phyloP scores from a whole-genome alignment of 495 filamentous ascomycete species.

The Penicillium herquei region DNA sequence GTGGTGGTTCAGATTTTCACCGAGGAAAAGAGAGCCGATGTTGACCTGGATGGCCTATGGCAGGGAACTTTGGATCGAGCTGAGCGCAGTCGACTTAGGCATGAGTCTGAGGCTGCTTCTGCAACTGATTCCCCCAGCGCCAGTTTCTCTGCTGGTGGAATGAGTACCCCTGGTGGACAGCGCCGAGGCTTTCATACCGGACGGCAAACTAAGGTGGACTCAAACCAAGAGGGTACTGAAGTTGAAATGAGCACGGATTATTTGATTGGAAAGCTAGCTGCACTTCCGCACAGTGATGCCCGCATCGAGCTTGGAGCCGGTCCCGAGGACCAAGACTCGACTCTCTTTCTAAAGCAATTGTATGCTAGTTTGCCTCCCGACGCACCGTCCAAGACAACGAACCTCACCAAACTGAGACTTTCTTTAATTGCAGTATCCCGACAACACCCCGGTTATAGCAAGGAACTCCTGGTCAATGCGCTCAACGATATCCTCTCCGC shows the following conservation, averaged over 20 bases:
- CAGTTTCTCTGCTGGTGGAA: conserved; percentile 18
- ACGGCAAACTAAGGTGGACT: neutral
- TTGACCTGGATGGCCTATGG: conserved; percentile 85
- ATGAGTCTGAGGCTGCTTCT: conserved; percentile 8
- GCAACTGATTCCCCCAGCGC: conserved; percentile 17
- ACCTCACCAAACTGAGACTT: conserved; percentile 29
- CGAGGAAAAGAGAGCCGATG: conserved; percentile 75
- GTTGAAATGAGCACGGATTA: conserved; percentile 16
- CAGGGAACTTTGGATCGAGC: conserved; percentile 46
- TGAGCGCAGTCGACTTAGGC: conserved; percentile 30
- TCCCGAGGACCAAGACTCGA: conserved; percentile 42
- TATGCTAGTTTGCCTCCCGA: conserved; percentile 31
- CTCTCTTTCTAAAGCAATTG: conserved; percentile 48
- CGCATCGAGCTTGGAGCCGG: conserved; percentile 39
- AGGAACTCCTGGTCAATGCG: conserved; percentile 25
- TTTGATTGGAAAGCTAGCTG: conserved; percentile 36
- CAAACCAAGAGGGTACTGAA: conserved; percentile 3
- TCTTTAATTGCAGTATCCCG: conserved; percentile 34
- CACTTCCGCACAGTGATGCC: conserved; percentile 28
- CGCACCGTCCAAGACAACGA: conserved; percentile 30
- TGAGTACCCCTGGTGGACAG: conserved; percentile 15
- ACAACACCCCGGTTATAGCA: conserved; percentile 39
- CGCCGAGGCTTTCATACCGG: conserved; percentile 22
- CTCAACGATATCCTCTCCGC: conserved; percentile 32
- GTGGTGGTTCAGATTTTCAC: conserved; percentile 92